These are phyloP conservation scores for Adansonia grandidieri DNA, from an alignment of 441 rosid genomes.

Conservation along the genomic window DNA sequence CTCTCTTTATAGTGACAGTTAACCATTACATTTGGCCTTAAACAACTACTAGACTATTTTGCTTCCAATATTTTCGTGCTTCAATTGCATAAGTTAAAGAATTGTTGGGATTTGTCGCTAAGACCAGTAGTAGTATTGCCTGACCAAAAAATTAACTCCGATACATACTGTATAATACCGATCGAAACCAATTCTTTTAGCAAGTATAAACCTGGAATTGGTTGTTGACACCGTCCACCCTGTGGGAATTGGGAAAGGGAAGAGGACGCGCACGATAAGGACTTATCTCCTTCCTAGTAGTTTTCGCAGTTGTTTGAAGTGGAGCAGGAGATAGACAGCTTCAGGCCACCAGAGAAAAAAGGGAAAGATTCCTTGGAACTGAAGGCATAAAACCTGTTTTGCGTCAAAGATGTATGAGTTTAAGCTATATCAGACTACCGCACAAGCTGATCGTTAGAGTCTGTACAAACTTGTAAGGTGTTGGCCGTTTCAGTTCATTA, in stretches of 20 bases:
- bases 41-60: slow-evolving; percentile 6
- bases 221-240: slow-evolving; percentile 11
- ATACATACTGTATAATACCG: not conserved
- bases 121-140: too few relatives aligned
- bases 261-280: slow-evolving; percentile 50
- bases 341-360: slow-evolving; percentile 28
- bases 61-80: slow-evolving; percentile 4
- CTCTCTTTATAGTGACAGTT: slow-evolving; percentile 48
- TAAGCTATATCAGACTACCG: too few relatives aligned
- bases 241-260: slow-evolving; percentile 28
- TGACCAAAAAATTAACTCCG: too few relatives aligned
- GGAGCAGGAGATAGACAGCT: slow-evolving; percentile 67
- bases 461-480: too few relatives aligned
- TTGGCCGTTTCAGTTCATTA: too few relatives aligned
- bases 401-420: too few relatives aligned
- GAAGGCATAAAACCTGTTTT: slow-evolving; percentile 38
- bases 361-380: slow-evolving; percentile 36
- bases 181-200: not conserved
- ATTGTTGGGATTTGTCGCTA: too few relatives aligned
- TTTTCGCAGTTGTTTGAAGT: slow-evolving; percentile 77
- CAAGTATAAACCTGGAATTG: slow-evolving; percentile 4
- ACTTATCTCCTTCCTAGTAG: slow-evolving; percentile 71
- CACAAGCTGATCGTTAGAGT: too few relatives aligned
- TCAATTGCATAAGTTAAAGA: not conserved
- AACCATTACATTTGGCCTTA: slow-evolving; percentile 38